Conservation (phyloP, 2,329 filamentous ascomycete species). For the Claviceps sp. region DNA sequence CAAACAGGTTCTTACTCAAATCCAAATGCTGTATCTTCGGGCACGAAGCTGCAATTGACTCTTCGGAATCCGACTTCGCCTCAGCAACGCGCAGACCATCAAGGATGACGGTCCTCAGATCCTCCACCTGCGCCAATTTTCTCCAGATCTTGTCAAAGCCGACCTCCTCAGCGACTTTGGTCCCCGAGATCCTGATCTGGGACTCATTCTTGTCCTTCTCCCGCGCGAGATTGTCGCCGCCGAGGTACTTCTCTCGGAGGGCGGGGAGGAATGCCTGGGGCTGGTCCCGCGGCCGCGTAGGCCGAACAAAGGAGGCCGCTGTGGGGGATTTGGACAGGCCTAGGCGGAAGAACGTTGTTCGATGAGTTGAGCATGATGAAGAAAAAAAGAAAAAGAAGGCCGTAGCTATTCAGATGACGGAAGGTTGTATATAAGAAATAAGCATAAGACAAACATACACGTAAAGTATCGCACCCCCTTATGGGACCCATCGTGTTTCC, state of each 20-base stretch:
- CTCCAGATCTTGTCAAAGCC: constrained; percentile 87
- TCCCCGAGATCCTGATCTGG: constrained; percentile 52
- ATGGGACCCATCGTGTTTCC: constrained; percentile 83
- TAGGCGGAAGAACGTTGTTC: constrained; percentile 12
- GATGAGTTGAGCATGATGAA: not conserved
- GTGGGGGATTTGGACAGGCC: constrained; percentile 51
- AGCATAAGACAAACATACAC: constrained; percentile 42
- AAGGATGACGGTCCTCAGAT: constrained; percentile 69
- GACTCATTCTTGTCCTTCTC: constrained; percentile 19
- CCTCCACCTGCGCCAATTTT: constrained; percentile 63
- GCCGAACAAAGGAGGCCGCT: constrained; percentile 77
- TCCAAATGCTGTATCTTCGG: constrained; percentile 67
- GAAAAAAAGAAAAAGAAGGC: not conserved
- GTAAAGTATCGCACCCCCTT: constrained; percentile 68
- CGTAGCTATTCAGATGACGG: not conserved
- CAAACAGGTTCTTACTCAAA: constrained; percentile 72
- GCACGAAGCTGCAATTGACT: constrained; percentile 36
- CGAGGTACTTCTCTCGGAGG: constrained; percentile 69
- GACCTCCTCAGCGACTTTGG: constrained; percentile 80
- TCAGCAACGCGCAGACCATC: constrained; percentile 55
- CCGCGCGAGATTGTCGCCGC: constrained; percentile 18
- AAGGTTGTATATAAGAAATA: not conserved
- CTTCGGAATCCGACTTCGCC: constrained; percentile 18
- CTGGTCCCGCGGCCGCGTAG: constrained; percentile 54
- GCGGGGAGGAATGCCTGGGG: constrained; percentile 66